Evolutionary conservation across 2,329 filamentous ascomycete species (phyloP).

Genomic region (Paracamarosporium sp.): DNA sequence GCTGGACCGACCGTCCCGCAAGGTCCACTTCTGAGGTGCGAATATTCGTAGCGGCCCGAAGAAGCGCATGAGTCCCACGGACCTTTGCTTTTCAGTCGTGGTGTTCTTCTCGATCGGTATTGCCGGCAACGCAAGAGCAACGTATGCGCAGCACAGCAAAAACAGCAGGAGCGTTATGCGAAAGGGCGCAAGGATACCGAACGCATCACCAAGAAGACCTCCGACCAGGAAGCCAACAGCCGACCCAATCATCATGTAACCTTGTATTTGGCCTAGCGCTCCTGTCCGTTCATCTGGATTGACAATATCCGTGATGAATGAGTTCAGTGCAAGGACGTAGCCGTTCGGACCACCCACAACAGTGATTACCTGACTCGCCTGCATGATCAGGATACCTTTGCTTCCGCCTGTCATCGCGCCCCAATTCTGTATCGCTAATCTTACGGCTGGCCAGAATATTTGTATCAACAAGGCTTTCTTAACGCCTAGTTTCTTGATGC

Average conservation of each 20-base stretch:
- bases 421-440: conserved; percentile 68
- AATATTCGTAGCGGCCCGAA: conserved; percentile 70
- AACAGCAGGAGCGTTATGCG: conserved; percentile 67
- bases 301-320: conserved; percentile 71
- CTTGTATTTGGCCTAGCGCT: conserved; percentile 70
- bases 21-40: conserved; percentile 62
- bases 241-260: conserved; percentile 71
- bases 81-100: conserved; percentile 20
- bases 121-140: conserved; percentile 52
- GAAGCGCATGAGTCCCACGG: conserved; percentile 59
- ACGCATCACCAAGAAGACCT: conserved; percentile 68
- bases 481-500: conserved; percentile 70
- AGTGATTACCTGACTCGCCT: conserved; percentile 71
- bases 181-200: conserved; percentile 70
- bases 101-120: conserved; percentile 55
- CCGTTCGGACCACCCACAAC: conserved; percentile 72
- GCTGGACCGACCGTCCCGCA: conserved; percentile 57
- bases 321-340: conserved; percentile 73
- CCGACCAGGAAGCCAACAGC: conserved; percentile 70
- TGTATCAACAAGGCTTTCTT: conserved; percentile 68
- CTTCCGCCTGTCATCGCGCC: conserved; percentile 68
- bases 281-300: conserved; percentile 66
- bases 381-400: conserved; percentile 71
- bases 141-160: conserved; percentile 50
- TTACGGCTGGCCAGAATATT: conserved; percentile 68